phyloP scores from a whole-genome alignment of 768 basidiomycete species.

The Pleurotus sapidus region DNA sequence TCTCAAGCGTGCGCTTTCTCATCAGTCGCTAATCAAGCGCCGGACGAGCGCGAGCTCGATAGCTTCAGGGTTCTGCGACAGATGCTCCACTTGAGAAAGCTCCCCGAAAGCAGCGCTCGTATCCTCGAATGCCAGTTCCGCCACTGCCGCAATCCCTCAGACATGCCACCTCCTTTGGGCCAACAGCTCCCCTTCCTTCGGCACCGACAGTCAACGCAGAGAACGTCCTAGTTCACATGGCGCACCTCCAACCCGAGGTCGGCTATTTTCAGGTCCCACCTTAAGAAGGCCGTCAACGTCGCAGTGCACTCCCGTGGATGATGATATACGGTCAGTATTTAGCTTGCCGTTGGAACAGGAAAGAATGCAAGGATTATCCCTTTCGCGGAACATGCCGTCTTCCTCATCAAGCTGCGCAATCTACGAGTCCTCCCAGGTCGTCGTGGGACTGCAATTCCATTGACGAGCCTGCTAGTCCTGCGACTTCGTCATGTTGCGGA shows the following conservation, averaged over 20 bases:
- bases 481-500: conserved; percentile 29
- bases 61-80: conserved; percentile 16
- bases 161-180: conserved; percentile 24
- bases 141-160: conserved; percentile 41
- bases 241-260: conserved; percentile 35
- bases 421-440: background rate
- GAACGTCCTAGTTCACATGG: conserved; percentile 26
- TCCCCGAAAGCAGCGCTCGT: conserved; percentile 58
- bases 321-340: conserved; percentile 54
- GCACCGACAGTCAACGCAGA: conserved; percentile 15
- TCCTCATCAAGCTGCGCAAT: background rate
- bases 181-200: conserved; percentile 11
- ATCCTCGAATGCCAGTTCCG: conserved; percentile 52
- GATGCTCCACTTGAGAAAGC: conserved; percentile 28
- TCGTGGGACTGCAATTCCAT: background rate
- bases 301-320: conserved; percentile 36
- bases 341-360: conserved; percentile 48
- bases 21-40: conserved; percentile 45
- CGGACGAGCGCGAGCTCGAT: conserved; percentile 3
- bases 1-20: conserved; percentile 55
- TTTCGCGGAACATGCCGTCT: conserved; percentile 9
- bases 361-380: conserved; percentile 16
- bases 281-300: conserved; percentile 51
- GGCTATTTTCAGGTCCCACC: conserved; percentile 64
- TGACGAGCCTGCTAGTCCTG: conserved; percentile 30